Conservation (phyloP, 441 rosid genomes). For the Euphorbia celastroides region DNA sequence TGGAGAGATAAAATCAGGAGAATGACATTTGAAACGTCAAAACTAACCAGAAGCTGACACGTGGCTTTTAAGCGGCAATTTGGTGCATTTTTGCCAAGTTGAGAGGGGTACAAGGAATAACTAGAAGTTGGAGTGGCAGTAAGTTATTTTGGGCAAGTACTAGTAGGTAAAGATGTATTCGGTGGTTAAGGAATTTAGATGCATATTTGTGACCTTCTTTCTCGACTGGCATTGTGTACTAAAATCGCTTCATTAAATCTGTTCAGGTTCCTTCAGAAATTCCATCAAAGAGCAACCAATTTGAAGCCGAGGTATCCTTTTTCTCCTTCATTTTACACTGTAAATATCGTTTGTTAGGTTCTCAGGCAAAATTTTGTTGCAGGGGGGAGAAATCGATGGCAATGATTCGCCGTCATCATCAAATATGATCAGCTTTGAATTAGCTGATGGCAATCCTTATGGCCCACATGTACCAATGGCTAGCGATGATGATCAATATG, state of each 20-base stretch:
- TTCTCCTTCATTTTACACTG: background rate
- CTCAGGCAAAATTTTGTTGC: constrained; percentile 19
- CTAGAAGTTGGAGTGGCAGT: background rate
- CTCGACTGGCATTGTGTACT: no score
- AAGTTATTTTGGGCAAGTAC: no score
- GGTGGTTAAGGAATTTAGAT: no score
- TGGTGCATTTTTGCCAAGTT: no score
- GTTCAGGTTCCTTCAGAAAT: constrained; percentile 75
- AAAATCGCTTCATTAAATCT: constrained; percentile 11
- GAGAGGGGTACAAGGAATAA: no score
- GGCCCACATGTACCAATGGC: constrained; percentile 57
- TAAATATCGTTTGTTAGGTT: background rate
- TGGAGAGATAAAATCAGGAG: no score
- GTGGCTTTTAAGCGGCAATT: no score
- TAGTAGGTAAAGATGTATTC: no score
- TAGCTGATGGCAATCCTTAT: constrained; percentile 50
- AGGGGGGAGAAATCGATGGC: constrained; percentile 45
- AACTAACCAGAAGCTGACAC: no score
- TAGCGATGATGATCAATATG: constrained; percentile 58
- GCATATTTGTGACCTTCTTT: no score
- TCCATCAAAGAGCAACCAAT: constrained; percentile 34
- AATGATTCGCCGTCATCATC: constrained; percentile 56
- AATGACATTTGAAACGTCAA: no score
- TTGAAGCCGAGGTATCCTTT: constrained; percentile 37
- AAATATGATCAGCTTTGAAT: constrained; percentile 75